Evolutionary conservation across 805 yeast genomes (phyloP), one percentile per base, ranked within the genome.

Genomic region (Millerozyma miso): DNA sequence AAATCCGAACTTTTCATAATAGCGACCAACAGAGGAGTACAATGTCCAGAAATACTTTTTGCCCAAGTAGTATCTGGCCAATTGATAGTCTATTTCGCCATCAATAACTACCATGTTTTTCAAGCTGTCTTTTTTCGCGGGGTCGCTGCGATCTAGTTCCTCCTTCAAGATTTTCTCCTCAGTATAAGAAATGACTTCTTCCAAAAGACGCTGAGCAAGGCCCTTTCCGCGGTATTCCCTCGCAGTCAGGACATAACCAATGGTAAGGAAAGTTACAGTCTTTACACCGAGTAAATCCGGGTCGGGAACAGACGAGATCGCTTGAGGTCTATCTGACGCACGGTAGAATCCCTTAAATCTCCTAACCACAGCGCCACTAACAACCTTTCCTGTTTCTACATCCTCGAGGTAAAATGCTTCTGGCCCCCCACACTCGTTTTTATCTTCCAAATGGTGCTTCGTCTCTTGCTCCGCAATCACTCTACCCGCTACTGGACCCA

Each of bases 11-110:
- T 70, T 65, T 31, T 70, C 64, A 59, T 88, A 88, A 51, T 74
- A 86, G 26, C 71, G 74, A 13, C 85, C 91, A 16, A 85, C 79
- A 38, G 83, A 93, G 47, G 91, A 83, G 71, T 86, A 87, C 40
- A 88, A 69, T 33, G 50, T 52, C 74, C 74, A 69, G 38, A 65
- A 58, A 48, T 65, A 69, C 42, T 65, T 48, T 40, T 65, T 64
- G 33, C 63, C 46, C 47, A 68, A 52, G 42, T 65, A 61, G 41
- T 68, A 60, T 39, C 55, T 53, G 31, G 67, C 69, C 52, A 68
- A 55, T 10, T 45, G 42, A 4, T 35, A 18, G 42, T 68, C 73
- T 8, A 67, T 33, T 12, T 45, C 26, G 2, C 69, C 67, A 36
- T 60, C 54, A 3, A 45, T 44, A 20, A 45, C 49, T 5, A 63